A percentile compares a stretch with the other conserved stretches of the same genome.
phyloP scores from a whole-genome alignment of 805 yeast genomes.

The Wickerhamiella kazuoi region DNA sequence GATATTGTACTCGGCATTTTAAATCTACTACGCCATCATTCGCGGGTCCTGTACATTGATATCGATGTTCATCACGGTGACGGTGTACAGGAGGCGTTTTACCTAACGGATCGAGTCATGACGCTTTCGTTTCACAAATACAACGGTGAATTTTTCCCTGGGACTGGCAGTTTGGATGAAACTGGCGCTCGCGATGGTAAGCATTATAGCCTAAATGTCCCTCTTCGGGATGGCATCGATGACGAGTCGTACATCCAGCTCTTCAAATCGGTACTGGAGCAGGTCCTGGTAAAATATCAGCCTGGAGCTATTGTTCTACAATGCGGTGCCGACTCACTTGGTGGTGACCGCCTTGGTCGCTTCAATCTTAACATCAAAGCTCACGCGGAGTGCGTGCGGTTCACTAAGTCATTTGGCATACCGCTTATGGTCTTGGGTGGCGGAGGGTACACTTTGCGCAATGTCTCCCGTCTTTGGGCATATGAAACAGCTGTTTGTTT shows the following conservation, averaged over 20 bases:
- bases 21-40: conserved; percentile 62
- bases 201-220: conserved; percentile 70
- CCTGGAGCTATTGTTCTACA: conserved; percentile 95
- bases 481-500: conserved; percentile 80
- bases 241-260: conserved; percentile 51
- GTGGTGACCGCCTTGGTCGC: conserved; percentile 91
- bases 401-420: conserved; percentile 65
- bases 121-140: conserved; percentile 82
- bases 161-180: conserved; percentile 76
- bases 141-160: conserved; percentile 81
- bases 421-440: conserved; percentile 94
- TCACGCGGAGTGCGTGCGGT: conserved; percentile 90
- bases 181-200: conserved; percentile 74
- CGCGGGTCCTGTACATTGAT: conserved; percentile 74
- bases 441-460: conserved; percentile 96
- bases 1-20: conserved; percentile 77
- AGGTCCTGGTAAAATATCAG: conserved; percentile 68
- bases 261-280: conserved; percentile 71
- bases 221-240: conserved; percentile 83
- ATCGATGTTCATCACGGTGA: conserved; percentile 91
- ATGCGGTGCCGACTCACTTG: conserved; percentile 94
- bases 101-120: conserved; percentile 81
- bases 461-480: conserved; percentile 91
- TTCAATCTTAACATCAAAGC: conserved; percentile 86
- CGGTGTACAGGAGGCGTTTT: conserved; percentile 89